Evolutionary conservation across 495 filamentous ascomycete genomes (phyloP).

Genomic region (Aspergillus kassunensis): DNA sequence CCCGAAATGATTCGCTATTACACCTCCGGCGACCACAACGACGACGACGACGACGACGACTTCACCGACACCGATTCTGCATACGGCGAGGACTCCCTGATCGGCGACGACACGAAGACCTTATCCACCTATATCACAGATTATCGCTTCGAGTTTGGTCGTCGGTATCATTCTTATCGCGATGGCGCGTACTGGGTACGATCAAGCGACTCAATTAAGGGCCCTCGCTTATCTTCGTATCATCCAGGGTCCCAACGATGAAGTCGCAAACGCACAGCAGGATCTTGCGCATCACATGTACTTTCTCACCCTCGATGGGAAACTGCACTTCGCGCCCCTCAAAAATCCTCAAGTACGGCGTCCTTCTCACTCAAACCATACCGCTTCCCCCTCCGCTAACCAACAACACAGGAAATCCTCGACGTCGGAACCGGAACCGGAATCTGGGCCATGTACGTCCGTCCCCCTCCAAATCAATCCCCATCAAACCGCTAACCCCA

Average conservation of each 20-base stretch:
- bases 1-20: not conserved
- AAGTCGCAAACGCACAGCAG: constrained; percentile 24
- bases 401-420: constrained; percentile 32
- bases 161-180: constrained; percentile 60
- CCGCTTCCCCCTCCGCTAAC: not conserved
- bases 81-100: constrained; percentile 21
- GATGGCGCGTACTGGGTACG: constrained; percentile 51
- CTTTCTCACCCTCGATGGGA: constrained; percentile 37
- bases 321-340: constrained; percentile 46
- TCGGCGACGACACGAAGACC: constrained; percentile 21
- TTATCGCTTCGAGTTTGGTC: constrained; percentile 53
- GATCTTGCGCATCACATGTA: constrained; percentile 34
- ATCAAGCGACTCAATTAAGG: not conserved
- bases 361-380: too few relatives aligned
- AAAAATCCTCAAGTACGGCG: constrained; percentile 29
- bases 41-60: constrained; percentile 16
- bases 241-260: constrained; percentile 30
- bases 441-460: constrained; percentile 46
- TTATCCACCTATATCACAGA: constrained; percentile 23
- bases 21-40: not conserved
- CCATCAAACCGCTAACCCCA: not conserved
- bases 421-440: constrained; percentile 57
- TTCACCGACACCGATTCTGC: constrained; percentile 18
- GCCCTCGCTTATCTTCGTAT: not conserved
- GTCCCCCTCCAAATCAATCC: constrained; percentile 2